A percentile compares a stretch with the other conserved stretches of the same genome.
Conservation (phyloP, 805 yeast genomes). For the Ogataea degrootiae region DNA sequence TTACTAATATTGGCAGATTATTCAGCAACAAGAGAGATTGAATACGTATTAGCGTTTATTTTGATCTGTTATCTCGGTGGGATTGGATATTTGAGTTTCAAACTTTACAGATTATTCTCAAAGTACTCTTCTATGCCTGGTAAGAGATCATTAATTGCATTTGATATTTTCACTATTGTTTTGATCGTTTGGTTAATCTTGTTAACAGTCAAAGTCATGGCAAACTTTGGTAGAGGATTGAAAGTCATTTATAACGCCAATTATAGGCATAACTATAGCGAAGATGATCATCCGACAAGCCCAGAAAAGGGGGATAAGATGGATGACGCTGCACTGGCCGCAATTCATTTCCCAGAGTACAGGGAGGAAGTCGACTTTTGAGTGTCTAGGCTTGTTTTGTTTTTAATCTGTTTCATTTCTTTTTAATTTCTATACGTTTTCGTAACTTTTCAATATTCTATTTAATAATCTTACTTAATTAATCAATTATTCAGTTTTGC, state of each 20-base stretch:
- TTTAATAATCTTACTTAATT: too few relatives aligned
- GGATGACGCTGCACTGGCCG: too few relatives aligned
- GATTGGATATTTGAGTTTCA: conserved; percentile 37
- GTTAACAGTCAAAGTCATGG: conserved; percentile 6
- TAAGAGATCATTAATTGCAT: conserved; percentile 35
- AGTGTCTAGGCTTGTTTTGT: too few relatives aligned
- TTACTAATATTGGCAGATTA: conserved; percentile 35
- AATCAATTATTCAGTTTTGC: too few relatives aligned
- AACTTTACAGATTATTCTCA: conserved; percentile 33
- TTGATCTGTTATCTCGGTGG: conserved; percentile 30
- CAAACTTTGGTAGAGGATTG: conserved; percentile 13
- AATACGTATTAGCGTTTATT: conserved; percentile 18
- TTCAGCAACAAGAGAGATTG: conserved; percentile 32
- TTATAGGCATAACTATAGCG: background rate
- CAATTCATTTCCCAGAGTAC: too few relatives aligned
- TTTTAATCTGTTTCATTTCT: too few relatives aligned
- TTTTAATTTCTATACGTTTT: too few relatives aligned
- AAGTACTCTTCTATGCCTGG: conserved; percentile 35
- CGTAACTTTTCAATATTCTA: too few relatives aligned
- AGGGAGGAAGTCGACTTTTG: too few relatives aligned
- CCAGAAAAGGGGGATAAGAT: background rate
- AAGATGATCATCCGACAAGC: background rate
- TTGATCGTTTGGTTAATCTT: conserved; percentile 28
- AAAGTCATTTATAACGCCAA: conserved; percentile 8
- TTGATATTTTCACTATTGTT: conserved; percentile 35